Percentiles rank a stretch among this genome's conserved stretches.
These are phyloP conservation scores for Boletus rex-veris DNA, from an alignment of 768 basidiomycete genomes.

Conservation along the genomic window DNA sequence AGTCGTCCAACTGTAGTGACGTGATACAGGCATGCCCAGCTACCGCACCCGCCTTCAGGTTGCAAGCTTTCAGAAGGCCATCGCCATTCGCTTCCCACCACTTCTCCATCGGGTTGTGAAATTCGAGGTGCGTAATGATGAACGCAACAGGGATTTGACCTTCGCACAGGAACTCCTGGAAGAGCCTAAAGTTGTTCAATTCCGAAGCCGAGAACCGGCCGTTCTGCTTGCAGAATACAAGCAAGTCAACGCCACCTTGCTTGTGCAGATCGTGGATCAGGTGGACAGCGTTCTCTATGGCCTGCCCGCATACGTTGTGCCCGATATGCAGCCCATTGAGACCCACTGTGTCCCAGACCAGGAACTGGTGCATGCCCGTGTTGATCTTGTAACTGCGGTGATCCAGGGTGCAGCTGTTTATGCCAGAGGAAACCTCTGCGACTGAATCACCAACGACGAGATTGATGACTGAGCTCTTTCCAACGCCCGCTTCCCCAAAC, in stretches of 20 bases:
- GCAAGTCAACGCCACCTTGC: slow-evolving; percentile 36
- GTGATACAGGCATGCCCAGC: slow-evolving; percentile 33
- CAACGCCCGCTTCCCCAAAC: slow-evolving; percentile 40
- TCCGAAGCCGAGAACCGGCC: slow-evolving; percentile 30
- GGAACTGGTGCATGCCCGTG: slow-evolving; percentile 20
- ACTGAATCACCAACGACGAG: slow-evolving; percentile 27
- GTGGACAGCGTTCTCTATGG: slow-evolving; percentile 24
- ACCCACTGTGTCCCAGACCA: slow-evolving; percentile 33
- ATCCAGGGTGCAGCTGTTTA: slow-evolving; percentile 35
- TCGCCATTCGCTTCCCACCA: slow-evolving; percentile 30
- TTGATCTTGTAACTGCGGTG: slow-evolving; percentile 21
- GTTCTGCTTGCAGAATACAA: slow-evolving; percentile 34
- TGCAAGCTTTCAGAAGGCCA: slow-evolving; percentile 8
- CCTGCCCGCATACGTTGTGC: slow-evolving; percentile 7
- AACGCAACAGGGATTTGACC: slow-evolving; percentile 37
- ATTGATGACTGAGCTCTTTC: slow-evolving; percentile 43
- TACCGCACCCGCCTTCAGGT: slow-evolving; percentile 8
- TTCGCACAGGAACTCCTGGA: slow-evolving; percentile 38
- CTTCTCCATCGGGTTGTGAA: slow-evolving; percentile 23
- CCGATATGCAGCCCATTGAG: slow-evolving; percentile 17
- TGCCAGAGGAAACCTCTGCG: slow-evolving; percentile 25
- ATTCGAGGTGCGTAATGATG: slow-evolving; percentile 40
- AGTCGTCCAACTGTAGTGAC: slow-evolving; percentile 4
- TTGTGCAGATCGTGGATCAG: slow-evolving; percentile 30
- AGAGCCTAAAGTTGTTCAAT: slow-evolving; percentile 33